phyloP scores from a whole-genome alignment of 257 asterid genomes.

The Solanum megistacrolobum region DNA sequence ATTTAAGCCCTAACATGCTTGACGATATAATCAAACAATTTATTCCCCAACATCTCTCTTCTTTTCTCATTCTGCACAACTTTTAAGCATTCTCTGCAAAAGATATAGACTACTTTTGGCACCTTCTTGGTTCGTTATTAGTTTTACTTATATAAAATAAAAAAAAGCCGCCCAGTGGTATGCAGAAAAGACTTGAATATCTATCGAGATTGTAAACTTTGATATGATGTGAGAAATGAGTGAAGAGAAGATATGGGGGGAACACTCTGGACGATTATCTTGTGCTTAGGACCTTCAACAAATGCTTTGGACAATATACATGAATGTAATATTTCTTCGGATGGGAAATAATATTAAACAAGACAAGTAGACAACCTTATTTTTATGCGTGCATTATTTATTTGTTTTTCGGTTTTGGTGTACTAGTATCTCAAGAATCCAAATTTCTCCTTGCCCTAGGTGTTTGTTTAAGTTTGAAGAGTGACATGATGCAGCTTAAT shows the following conservation, averaged over 20 bases:
- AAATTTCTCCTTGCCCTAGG: neutral
- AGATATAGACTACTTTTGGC: neutral
- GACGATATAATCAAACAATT: neutral
- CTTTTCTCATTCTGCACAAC: neutral
- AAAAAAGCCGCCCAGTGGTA: neutral
- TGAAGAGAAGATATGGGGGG: neutral
- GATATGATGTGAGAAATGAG: neutral
- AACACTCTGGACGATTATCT: neutral
- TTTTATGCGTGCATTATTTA: neutral
- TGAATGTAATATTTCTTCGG: neutral
- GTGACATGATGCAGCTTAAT: slow-evolving; percentile 12
- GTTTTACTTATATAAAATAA: neutral
- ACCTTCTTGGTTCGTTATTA: neutral
- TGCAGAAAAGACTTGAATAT: neutral
- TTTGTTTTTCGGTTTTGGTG: neutral
- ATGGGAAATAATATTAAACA: neutral
- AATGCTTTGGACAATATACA: neutral
- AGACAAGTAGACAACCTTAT: neutral
- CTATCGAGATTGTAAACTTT: neutral
- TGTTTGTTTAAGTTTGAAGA: slow-evolving; percentile 2
- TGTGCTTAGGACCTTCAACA: neutral
- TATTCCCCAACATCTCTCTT: neutral
- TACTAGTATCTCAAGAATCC: neutral
- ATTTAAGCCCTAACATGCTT: neutral
- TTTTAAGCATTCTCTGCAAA: neutral